Percentiles rank a stretch among this genome's conserved stretches.
phyloP scores from a whole-genome alignment of 352 stramenopile species.

The Poterioochromonas sp. region DNA sequence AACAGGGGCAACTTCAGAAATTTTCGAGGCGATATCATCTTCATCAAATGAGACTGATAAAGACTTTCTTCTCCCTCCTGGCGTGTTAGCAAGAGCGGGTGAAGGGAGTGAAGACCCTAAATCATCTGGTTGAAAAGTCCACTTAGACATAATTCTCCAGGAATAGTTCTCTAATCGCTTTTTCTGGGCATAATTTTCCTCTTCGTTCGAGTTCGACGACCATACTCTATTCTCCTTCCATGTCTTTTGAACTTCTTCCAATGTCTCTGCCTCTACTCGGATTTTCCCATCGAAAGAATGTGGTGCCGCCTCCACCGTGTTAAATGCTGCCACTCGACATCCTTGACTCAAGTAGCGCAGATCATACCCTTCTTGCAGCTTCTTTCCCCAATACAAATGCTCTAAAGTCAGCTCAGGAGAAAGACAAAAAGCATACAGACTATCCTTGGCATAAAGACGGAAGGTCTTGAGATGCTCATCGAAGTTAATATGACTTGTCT shows the following conservation, averaged over 20 bases:
- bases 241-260: constrained; percentile 14
- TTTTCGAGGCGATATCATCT: too few species aligned
- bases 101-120: too few species aligned
- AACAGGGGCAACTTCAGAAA: too few species aligned
- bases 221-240: not conserved
- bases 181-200: not conserved
- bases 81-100: not conserved
- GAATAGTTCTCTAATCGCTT: constrained; percentile 11
- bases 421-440: not conserved
- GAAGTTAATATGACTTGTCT: not conserved
- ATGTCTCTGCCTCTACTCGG: not conserved
- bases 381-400: constrained; percentile 14
- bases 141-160: not conserved
- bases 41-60: not conserved
- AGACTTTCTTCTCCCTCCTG: not conserved
- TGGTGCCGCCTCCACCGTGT: not conserved
- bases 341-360: constrained; percentile 7
- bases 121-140: not conserved
- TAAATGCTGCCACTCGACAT: not conserved
- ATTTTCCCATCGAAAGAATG: constrained; percentile 11
- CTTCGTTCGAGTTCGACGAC: not conserved
- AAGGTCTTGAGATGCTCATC: constrained; percentile 16
- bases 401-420: not conserved
- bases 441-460: not conserved
- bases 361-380: not conserved